phyloP scores from a whole-genome alignment of 2,329 filamentous ascomycete genomes.

The Neocucurbitaria cava region DNA sequence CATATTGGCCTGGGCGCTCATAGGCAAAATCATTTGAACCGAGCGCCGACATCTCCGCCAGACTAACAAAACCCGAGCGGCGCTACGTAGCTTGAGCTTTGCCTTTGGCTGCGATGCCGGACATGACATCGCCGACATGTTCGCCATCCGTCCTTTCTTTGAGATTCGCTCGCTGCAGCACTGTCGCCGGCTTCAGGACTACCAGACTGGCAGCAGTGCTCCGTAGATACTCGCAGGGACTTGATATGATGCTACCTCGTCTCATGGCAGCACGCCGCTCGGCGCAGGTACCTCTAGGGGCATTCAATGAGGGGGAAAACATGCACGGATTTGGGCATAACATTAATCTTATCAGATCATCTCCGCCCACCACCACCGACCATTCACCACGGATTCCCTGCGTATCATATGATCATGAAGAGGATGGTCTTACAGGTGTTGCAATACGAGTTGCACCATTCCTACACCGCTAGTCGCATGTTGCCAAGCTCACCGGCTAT shows the following conservation, averaged over 20 bases:
- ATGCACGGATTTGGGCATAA: slow-evolving; percentile 12
- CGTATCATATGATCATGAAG: neutral
- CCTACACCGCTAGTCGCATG: neutral
- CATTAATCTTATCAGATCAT: slow-evolving; percentile 41
- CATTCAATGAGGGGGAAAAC: slow-evolving; percentile 22
- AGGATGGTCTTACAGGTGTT: neutral
- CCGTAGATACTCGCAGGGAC: slow-evolving; percentile 6
- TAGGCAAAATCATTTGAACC: slow-evolving; percentile 25
- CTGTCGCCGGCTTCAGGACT: no score
- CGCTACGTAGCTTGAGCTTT: slow-evolving; percentile 5
- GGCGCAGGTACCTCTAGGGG: slow-evolving; percentile 16
- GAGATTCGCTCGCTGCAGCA: neutral
- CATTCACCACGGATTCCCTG: neutral
- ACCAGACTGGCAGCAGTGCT: no score
- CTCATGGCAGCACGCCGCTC: slow-evolving; percentile 23
- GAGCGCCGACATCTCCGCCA: slow-evolving; percentile 36
- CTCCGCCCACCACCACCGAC: slow-evolving; percentile 23
- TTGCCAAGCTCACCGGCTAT: neutral
- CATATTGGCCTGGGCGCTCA: slow-evolving; percentile 28
- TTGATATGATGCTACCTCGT: neutral
- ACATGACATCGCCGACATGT: neutral
- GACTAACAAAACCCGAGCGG: slow-evolving; percentile 14
- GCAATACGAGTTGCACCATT: neutral
- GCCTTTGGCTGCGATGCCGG: slow-evolving; percentile 24
- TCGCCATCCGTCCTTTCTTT: neutral